phyloP scores from a whole-genome alignment of 1,284 basidiomycete genomes.

The Schizopora paradoxa region DNA sequence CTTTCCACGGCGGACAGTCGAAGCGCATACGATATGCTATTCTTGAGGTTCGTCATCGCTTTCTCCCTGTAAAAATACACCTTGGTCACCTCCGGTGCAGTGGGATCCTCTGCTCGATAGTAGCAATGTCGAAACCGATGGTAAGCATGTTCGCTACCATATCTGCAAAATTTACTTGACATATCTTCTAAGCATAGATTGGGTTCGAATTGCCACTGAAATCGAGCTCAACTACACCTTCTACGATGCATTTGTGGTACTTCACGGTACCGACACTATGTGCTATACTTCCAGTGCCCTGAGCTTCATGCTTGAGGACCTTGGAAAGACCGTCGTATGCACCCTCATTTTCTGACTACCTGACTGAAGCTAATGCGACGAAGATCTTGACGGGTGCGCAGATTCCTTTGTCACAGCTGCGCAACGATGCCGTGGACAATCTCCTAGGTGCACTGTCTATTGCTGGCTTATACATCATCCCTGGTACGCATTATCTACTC shows the following conservation, averaged over 20 bases:
- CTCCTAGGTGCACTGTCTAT: slow-evolving; percentile 83
- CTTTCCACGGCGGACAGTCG: slow-evolving; percentile 52
- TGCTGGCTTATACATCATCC: slow-evolving; percentile 87
- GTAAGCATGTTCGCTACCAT: slow-evolving; percentile 32
- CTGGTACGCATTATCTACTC: slow-evolving; percentile 46
- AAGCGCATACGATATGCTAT: slow-evolving; percentile 79
- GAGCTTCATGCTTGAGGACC: slow-evolving; percentile 85
- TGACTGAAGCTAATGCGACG: neutral
- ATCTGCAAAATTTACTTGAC: slow-evolving; percentile 18
- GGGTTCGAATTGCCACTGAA: slow-evolving; percentile 85
- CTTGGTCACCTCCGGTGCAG: slow-evolving; percentile 33
- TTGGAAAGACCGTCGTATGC: slow-evolving; percentile 80
- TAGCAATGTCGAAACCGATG: slow-evolving; percentile 78
- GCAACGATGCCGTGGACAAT: slow-evolving; percentile 90
- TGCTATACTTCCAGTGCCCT: slow-evolving; percentile 83
- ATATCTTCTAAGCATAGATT: slow-evolving; percentile 47
- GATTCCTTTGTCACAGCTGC: slow-evolving; percentile 82
- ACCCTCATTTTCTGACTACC: slow-evolving; percentile 1
- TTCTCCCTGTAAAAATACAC: neutral
- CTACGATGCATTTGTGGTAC: slow-evolving; percentile 86
- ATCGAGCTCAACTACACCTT: slow-evolving; percentile 82
- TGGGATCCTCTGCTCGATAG: slow-evolving; percentile 86
- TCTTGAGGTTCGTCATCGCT: slow-evolving; percentile 58
- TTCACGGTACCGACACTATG: slow-evolving; percentile 96
- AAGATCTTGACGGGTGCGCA: slow-evolving; percentile 89